Percentiles rank a stretch among this genome's conserved stretches.
Evolutionary conservation across 2,329 filamentous ascomycete species (phyloP).

Genomic region (Penicillium griseofulvum): DNA sequence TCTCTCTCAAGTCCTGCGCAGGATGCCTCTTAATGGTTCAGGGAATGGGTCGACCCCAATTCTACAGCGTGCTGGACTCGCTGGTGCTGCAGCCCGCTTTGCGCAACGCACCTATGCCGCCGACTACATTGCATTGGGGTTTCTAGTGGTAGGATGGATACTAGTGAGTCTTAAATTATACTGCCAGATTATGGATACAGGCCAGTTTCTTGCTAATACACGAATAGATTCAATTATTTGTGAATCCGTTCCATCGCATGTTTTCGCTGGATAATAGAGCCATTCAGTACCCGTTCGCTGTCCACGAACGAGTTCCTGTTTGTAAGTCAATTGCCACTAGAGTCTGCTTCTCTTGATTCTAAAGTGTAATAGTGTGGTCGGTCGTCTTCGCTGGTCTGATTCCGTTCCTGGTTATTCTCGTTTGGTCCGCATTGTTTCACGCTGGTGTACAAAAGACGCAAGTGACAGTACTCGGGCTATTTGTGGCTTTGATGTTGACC

Average conservation of each 20-base stretch:
- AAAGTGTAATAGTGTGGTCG: constrained; percentile 54
- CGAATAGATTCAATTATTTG: constrained; percentile 61
- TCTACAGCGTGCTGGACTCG: constrained; percentile 36
- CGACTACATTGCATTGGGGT: constrained; percentile 76
- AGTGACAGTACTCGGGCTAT: constrained; percentile 76
- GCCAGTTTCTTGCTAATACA: neutral
- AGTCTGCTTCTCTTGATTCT: neutral
- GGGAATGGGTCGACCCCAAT: constrained; percentile 23
- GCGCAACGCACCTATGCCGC: constrained; percentile 75
- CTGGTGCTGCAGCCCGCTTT: constrained; percentile 52
- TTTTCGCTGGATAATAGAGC: constrained; percentile 82
- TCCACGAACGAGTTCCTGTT: constrained; percentile 78
- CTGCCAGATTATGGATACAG: too few species aligned
- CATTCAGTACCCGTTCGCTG: constrained; percentile 83
- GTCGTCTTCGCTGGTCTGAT: constrained; percentile 74
- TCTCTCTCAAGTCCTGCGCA: constrained; percentile 4
- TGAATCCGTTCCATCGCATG: constrained; percentile 89
- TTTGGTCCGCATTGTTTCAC: constrained; percentile 62
- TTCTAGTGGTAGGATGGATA: constrained; percentile 65
- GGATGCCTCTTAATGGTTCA: constrained; percentile 31
- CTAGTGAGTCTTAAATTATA: constrained; percentile 21
- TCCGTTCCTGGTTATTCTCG: constrained; percentile 65
- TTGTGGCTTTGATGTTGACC: constrained; percentile 72
- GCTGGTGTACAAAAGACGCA: constrained; percentile 76
- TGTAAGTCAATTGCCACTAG: constrained; percentile 47